phyloP scores from a whole-genome alignment of 306 rosid genomes.

The Delonix regia region DNA sequence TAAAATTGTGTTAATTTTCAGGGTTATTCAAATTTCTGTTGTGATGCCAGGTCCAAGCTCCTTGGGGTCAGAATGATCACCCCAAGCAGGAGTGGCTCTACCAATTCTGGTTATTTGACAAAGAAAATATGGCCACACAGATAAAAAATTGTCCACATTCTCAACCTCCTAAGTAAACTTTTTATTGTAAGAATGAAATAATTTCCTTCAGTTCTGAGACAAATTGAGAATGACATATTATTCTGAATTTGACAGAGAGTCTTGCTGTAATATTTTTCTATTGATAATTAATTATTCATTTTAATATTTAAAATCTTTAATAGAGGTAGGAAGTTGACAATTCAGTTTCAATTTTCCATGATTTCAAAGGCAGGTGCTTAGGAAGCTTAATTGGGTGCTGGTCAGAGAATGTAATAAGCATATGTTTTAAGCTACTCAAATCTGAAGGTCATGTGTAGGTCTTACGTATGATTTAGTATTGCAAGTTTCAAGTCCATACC shows the following conservation, averaged over 20 bases:
- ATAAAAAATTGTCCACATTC: not conserved
- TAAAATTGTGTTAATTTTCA: not conserved
- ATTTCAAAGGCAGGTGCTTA: not conserved
- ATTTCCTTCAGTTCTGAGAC: not conserved
- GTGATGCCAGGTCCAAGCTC: not conserved
- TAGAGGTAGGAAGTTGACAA: not conserved
- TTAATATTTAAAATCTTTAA: not conserved
- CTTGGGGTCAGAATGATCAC: not conserved
- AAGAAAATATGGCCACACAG: not conserved
- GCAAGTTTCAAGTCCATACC: not conserved
- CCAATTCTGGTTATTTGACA: not conserved
- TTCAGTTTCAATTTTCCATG: not conserved
- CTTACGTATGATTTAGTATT: not conserved
- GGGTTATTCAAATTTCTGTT: not conserved
- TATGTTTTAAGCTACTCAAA: not conserved
- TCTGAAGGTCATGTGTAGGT: not conserved
- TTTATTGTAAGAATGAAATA: not conserved
- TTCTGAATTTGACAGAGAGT: not conserved
- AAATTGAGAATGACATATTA: not conserved
- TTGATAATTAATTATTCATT: not conserved
- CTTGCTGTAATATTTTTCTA: not conserved
- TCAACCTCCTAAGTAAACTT: not conserved
- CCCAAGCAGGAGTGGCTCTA: not conserved
- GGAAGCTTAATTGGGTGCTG: not conserved
- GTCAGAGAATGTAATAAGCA: not conserved